Base-by-base conservation (phyloP, 2,329 filamentous ascomycete genomes). In the Emergomyces orientalis region DNA sequence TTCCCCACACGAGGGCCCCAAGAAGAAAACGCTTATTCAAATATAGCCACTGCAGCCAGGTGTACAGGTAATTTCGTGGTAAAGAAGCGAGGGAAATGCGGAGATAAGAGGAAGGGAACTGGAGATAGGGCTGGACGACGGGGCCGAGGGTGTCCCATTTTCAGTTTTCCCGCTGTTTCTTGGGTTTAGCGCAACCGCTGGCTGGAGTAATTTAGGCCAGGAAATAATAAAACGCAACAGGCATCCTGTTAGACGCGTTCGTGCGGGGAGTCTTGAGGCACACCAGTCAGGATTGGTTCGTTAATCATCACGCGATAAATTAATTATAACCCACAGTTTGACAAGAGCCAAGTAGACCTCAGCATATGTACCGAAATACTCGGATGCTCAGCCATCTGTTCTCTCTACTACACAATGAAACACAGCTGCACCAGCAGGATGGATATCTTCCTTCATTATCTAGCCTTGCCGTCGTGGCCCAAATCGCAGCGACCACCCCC, bases 121-220 rank as follows among this genome's bases (percentile, higher is more conserved):
- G 22, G 41, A 47, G 56, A 47, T 59, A 59, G 56, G 27, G 56
- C 19, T 59, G 56, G 56, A 32, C 41, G 3, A 43, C 37, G 37
- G 55, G 37, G 25, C 25, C 39, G 22, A 32, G 54, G 52, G 34
- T 9, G 54, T 39, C 32, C 6, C 32, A 39, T 39, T 22, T 22
- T n/a, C 27, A 13, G 17, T 14, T 37, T 37, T 8, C 37, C 37
- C 8, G 37, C 17, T 9, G 22, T 32, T 59, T 14, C 19, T 56
- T 13, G n/a, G 56, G 25, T 30, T 47, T 34, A 54, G 51, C 51
- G 47, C 47, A 51, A 27, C 25, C 22, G 47, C 51, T 54, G 43
- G 47, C 51, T 54, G 43, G 14, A 52, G 43, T 2, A 47, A 3
- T 22, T 47, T 47, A n/a, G 7, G 43, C 43, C 34, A 19, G 6